phyloP scores from a whole-genome alignment of 257 asterid genomes.

The Solanum rostratum region DNA sequence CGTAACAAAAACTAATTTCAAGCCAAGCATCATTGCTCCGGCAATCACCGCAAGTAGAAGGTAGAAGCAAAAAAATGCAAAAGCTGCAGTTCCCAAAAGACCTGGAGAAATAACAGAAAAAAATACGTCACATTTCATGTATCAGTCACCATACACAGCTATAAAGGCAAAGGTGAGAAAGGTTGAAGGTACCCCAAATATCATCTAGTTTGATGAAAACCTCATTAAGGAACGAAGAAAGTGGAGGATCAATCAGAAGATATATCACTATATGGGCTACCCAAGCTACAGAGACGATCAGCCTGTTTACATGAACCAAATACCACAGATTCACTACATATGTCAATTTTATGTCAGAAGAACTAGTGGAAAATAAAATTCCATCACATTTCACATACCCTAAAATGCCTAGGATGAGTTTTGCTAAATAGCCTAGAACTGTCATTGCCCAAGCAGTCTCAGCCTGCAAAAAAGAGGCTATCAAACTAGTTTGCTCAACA shows the following conservation, averaged over 20 bases:
- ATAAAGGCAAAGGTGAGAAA: neutral
- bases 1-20: slow-evolving; percentile 80
- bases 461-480: slow-evolving; percentile 44
- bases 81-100: slow-evolving; percentile 93
- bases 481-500: neutral
- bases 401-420: slow-evolving; percentile 71
- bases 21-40: slow-evolving; percentile 98
- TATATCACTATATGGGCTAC: slow-evolving; percentile 84
- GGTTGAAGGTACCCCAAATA: slow-evolving; percentile 62
- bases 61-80: slow-evolving; percentile 98
- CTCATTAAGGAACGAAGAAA: slow-evolving; percentile 82
- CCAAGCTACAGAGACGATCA: slow-evolving; percentile 94
- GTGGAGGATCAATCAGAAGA: slow-evolving; percentile 83
- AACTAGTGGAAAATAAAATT: neutral
- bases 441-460: slow-evolving; percentile 98
- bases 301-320: slow-evolving; percentile 38
- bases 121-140: neutral
- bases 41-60: slow-evolving; percentile 94
- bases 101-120: slow-evolving; percentile 40
- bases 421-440: slow-evolving; percentile 87
- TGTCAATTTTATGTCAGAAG: neutral
- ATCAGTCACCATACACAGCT: neutral
- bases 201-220: slow-evolving; percentile 87
- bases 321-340: neutral
- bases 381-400: slow-evolving; percentile 37